These are phyloP conservation scores for Xylaria multiplex DNA, from an alignment of 2,329 filamentous ascomycete species.

Conservation along the genomic window DNA sequence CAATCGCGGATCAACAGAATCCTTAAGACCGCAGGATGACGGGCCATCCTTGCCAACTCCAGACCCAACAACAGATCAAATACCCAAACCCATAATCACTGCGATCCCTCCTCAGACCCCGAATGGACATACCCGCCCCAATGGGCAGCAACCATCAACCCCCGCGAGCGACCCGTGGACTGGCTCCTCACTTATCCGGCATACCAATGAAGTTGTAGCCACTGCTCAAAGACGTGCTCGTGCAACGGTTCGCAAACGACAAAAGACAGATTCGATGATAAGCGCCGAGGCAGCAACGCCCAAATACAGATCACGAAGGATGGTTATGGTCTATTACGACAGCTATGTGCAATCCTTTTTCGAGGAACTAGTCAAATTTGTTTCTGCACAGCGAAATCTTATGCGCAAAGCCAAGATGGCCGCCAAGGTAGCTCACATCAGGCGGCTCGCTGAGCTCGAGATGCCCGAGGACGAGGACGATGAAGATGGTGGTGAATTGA, in stretches of 20 bases:
- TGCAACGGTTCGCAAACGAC: constrained; percentile 60
- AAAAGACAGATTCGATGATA: constrained; percentile 62
- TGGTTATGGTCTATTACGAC: constrained; percentile 93
- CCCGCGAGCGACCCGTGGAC: constrained; percentile 51
- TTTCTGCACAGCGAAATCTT: constrained; percentile 82
- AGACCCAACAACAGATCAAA: constrained; percentile 33
- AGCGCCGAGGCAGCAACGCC: constrained; percentile 58
- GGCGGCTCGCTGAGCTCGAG: constrained; percentile 68
- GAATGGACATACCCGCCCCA: constrained; percentile 39
- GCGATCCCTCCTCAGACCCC: constrained; percentile 32
- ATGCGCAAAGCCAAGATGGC: constrained; percentile 91
- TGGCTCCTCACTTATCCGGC: constrained; percentile 51
- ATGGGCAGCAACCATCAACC: constrained; percentile 45
- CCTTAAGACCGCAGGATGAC: constrained; percentile 62
- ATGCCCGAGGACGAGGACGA: constrained; percentile 61
- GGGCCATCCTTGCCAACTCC: constrained; percentile 42
- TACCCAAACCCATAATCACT: constrained; percentile 24
- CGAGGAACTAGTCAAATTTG: constrained; percentile 82
- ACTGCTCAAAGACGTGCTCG: constrained; percentile 59
- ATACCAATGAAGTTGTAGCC: constrained; percentile 58
- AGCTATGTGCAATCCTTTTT: constrained; percentile 85
- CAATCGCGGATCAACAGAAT: constrained; percentile 65
- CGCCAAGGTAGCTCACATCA: constrained; percentile 75
- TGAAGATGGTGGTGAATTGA: constrained; percentile 46
- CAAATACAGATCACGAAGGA: constrained; percentile 75